phyloP scores from a whole-genome alignment of 2,329 filamentous ascomycete genomes.

The Sporothrix humicola region DNA sequence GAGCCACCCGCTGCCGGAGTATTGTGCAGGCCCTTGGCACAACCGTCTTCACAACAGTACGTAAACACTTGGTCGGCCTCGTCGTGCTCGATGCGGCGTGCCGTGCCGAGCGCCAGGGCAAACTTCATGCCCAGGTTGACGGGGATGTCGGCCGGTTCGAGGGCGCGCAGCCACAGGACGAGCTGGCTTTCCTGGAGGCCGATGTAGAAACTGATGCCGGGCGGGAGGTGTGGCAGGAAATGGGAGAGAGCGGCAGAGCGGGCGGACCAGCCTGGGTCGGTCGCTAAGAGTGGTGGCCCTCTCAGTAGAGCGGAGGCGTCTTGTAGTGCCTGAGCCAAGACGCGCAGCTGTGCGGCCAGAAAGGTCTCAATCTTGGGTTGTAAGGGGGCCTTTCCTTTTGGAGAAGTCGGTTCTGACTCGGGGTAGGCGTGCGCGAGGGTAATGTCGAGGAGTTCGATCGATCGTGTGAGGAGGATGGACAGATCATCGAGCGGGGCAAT shows the following conservation, averaged over 20 bases:
- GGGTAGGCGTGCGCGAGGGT: conserved; percentile 65
- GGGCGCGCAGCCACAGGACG: conserved; percentile 70
- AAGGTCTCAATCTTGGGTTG: conserved; percentile 44
- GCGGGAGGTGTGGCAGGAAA: conserved; percentile 58
- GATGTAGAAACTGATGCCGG: conserved; percentile 75
- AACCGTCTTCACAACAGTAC: conserved; percentile 52
- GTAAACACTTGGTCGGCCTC: conserved; percentile 79
- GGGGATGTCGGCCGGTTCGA: conserved; percentile 70
- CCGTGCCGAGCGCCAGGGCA: conserved; percentile 70
- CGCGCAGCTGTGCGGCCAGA: conserved; percentile 60
- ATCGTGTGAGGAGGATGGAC: conserved; percentile 78
- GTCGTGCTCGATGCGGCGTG: conserved; percentile 71
- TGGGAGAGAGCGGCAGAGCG: conserved; percentile 52
- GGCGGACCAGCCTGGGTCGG: conserved; percentile 53
- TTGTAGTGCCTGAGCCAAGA: conserved; percentile 60
- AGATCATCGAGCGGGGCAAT: conserved; percentile 74
- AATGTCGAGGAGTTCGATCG: conserved; percentile 81
- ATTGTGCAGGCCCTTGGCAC: conserved; percentile 32
- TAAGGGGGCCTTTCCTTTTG: neutral
- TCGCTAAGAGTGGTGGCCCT: conserved; percentile 54
- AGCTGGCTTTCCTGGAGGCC: conserved; percentile 72
- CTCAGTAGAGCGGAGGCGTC: conserved; percentile 60
- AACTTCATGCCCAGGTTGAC: conserved; percentile 69
- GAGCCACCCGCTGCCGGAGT: conserved; percentile 17
- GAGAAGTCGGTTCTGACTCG: neutral